phyloP scores from a whole-genome alignment of 2,329 filamentous ascomycete genomes.

The Fusarium sp. region DNA sequence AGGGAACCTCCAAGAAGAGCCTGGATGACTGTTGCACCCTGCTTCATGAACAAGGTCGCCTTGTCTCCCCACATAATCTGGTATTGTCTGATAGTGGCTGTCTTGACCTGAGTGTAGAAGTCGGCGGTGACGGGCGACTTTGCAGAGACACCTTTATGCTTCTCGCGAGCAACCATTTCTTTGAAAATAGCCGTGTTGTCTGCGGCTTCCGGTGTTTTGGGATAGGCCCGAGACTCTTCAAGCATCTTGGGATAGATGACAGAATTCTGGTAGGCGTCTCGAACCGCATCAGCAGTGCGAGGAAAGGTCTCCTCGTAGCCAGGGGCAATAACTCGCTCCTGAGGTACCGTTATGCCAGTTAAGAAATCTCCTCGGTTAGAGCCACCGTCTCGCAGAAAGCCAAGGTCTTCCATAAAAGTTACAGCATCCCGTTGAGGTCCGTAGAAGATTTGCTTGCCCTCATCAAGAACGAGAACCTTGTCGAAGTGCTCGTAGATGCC shows the following conservation, averaged over 20 bases:
- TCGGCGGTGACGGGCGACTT: conserved; percentile 68
- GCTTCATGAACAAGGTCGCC: conserved; percentile 72
- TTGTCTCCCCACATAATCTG: conserved; percentile 76
- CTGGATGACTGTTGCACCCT: conserved; percentile 68
- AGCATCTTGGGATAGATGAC: conserved; percentile 64
- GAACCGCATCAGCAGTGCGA: conserved; percentile 59
- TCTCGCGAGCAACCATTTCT: conserved; percentile 65
- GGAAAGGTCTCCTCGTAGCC: conserved; percentile 59
- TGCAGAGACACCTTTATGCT: conserved; percentile 65
- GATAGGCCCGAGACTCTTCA: conserved; percentile 67
- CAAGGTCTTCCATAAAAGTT: conserved; percentile 73
- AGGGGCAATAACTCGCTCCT: conserved; percentile 72
- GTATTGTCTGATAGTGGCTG: conserved; percentile 70
- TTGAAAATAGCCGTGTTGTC: conserved; percentile 66
- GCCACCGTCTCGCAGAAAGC: conserved; percentile 71
- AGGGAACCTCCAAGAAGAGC: conserved; percentile 74
- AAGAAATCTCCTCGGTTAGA: conserved; percentile 76
- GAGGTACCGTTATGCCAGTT: conserved; percentile 75
- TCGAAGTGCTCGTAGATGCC: conserved; percentile 78
- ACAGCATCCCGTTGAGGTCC: conserved; percentile 69
- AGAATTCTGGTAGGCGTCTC: conserved; percentile 64
- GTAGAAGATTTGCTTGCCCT: conserved; percentile 75
- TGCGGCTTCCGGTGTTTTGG: conserved; percentile 61
- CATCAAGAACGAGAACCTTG: conserved; percentile 77
- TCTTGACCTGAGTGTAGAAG: conserved; percentile 67